Conservation (phyloP, 2,329 filamentous ascomycete genomes). For the Bipolaris victoriae region DNA sequence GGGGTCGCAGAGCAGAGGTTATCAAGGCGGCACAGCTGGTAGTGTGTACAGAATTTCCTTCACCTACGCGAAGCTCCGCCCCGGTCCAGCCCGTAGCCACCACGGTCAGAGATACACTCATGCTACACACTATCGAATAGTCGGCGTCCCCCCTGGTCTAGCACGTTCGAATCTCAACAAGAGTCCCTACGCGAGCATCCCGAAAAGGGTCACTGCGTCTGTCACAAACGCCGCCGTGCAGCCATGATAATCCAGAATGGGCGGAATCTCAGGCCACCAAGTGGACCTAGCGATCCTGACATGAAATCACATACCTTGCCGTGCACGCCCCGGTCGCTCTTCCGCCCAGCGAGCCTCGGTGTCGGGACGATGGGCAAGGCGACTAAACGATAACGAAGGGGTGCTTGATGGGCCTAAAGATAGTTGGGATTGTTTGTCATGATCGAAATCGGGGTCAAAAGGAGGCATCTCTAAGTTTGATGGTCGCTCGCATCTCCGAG, state of each 20-base stretch:
- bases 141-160: conserved; percentile 16
- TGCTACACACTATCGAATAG: conserved; percentile 19
- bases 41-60: conserved; percentile 17
- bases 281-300: conserved; percentile 9
- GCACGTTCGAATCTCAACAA: conserved; percentile 17
- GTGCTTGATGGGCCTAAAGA: conserved; percentile 6
- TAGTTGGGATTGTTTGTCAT: not conserved
- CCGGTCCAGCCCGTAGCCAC: conserved; percentile 12
- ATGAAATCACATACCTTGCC: conserved; percentile 9
- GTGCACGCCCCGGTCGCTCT: conserved; percentile 17
- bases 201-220: conserved; percentile 16
- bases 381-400: conserved; percentile 7
- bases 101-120: conserved; percentile 15
- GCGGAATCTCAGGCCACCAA: conserved; percentile 4
- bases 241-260: conserved; percentile 11
- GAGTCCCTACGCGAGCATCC: conserved; percentile 7
- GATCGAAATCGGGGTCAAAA: conserved; percentile 3
- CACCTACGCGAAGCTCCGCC: conserved; percentile 8
- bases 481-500: conserved; percentile 4
- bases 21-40: conserved; percentile 17
- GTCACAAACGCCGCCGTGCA: conserved; percentile 15
- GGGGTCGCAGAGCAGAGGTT: conserved; percentile 16
- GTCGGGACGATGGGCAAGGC: conserved; percentile 5
- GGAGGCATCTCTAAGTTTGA: conserved; percentile 3
- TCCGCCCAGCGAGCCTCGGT: conserved; percentile 7